phyloP scores from a whole-genome alignment of 2,329 filamentous ascomycete genomes.

The Phoma herbarum region DNA sequence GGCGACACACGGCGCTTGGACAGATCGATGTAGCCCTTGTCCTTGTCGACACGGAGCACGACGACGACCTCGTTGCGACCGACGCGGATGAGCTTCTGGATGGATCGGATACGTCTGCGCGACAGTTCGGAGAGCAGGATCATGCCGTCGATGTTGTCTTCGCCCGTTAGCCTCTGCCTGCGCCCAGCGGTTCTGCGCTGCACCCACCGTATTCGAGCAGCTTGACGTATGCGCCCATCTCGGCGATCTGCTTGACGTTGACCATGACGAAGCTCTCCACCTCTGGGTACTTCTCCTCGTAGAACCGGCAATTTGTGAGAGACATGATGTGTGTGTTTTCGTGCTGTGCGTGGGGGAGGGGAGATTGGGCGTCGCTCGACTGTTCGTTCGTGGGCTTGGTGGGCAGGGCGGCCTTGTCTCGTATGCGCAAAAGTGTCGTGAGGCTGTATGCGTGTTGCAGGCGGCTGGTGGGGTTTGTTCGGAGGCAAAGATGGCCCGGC shows the following conservation, averaged over 20 bases:
- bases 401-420: constrained; percentile 14
- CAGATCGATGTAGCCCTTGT: constrained; percentile 99
- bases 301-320: constrained; percentile 95
- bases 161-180: constrained; percentile 14
- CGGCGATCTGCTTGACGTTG: constrained; percentile 99
- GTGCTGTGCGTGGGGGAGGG: constrained; percentile 19
- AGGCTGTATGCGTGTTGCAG: constrained; percentile 16
- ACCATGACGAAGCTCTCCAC: constrained; percentile 99
- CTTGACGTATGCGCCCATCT: constrained; percentile 99
- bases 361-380: constrained; percentile 24
- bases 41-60: constrained; percentile 97
- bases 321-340: constrained; percentile 71
- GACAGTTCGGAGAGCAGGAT: constrained; percentile 98
- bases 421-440: constrained; percentile 11
- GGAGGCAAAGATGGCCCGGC: constrained; percentile 18
- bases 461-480: constrained; percentile 17
- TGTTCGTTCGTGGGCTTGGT: constrained; percentile 13
- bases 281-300: constrained; percentile 97
- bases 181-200: background rate
- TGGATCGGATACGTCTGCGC: constrained; percentile 95
- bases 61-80: constrained; percentile 99
- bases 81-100: constrained; percentile 98
- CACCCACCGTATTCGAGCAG: constrained; percentile 81
- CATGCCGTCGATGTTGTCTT: constrained; percentile 99
- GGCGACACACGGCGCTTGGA: constrained; percentile 97